phyloP scores from a whole-genome alignment of 345 rosid genomes.

The Eucalyptus victrix region DNA sequence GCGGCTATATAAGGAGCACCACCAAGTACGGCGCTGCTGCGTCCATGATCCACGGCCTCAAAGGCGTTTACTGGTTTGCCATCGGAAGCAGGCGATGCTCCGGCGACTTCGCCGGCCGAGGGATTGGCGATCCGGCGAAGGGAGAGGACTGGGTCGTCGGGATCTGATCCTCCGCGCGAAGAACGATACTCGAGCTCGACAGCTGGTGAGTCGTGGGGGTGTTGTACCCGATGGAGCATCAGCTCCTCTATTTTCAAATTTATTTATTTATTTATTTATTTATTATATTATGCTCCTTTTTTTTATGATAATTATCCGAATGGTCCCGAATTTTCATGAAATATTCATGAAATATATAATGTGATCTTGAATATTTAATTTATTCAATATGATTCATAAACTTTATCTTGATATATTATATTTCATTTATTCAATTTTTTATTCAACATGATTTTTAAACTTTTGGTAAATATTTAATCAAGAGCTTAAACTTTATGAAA shows the following conservation, averaged over 20 bases:
- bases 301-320: too few species aligned
- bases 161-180: not conserved
- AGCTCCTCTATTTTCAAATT: not conserved
- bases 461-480: too few species aligned
- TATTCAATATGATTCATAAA: too few species aligned
- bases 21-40: constrained; percentile 45
- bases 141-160: not conserved
- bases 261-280: too few species aligned
- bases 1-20: constrained; percentile 56
- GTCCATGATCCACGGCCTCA: constrained; percentile 62
- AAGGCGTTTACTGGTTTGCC: constrained; percentile 24
- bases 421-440: too few species aligned
- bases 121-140: not conserved
- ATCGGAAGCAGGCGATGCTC: not conserved
- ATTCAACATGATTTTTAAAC: too few species aligned
- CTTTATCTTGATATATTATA: too few species aligned
- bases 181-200: not conserved
- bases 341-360: too few species aligned
- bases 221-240: not conserved
- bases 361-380: rapidly evolving
- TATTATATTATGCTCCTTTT: too few species aligned
- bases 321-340: not conserved
- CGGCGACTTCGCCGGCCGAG: not conserved
- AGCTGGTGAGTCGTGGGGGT: not conserved
- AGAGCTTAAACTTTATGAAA: not conserved